Base-by-base conservation (phyloP, 139 green algal species). In the Protoeuglena noctilucae region DNA sequence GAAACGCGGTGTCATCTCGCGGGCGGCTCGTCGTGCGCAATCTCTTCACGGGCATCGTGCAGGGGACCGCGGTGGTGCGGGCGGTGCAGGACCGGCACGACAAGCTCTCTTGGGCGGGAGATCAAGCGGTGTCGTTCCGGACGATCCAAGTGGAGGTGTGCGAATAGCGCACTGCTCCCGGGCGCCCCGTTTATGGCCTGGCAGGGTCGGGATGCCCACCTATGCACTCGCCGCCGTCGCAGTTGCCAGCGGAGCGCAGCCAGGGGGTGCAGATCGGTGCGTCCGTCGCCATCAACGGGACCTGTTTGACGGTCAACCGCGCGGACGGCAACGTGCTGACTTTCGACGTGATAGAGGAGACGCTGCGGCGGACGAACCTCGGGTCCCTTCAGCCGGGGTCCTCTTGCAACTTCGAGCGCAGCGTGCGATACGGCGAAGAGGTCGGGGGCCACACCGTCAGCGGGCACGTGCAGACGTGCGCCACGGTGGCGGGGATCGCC, bases 271-370 rank as follows among this genome's bases (percentile, higher is more conserved):
- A 78, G 28, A 77, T 93, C 24, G 87, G 86, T 9, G 84, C 79
- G 19, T 88, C 73, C 53, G 76, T 96, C 0, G 84, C 88, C 6
- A 81, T 95, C 54, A 95, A 96, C 50, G 88, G 88, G 48, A 92
- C 84, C 9, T 96, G 88, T 70, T 70, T 96, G 1, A 96, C 88
- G 4, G 84, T 93, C 18, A 57, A 9, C 28, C 24, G 17, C 19
- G 62, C 73, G 23, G 59, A 62, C 23, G 41, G 56, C 2, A 41
- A 79, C 59, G 48, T 48, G 30, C 50, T 81, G 19, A 61, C 49
- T 19, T 95, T 95, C 59, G 87, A 96, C 49, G 63, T 95, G 21
- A 94, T 96, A 55, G 70, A 56, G n/a, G 88, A 96, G 70, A 95
- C 87, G 0, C 70, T 96, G 28, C 64, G 78, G 1, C 63, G 70